Base-by-base conservation (phyloP, 2,329 filamentous ascomycete species). In the Raffaelea deltoideospora region DNA sequence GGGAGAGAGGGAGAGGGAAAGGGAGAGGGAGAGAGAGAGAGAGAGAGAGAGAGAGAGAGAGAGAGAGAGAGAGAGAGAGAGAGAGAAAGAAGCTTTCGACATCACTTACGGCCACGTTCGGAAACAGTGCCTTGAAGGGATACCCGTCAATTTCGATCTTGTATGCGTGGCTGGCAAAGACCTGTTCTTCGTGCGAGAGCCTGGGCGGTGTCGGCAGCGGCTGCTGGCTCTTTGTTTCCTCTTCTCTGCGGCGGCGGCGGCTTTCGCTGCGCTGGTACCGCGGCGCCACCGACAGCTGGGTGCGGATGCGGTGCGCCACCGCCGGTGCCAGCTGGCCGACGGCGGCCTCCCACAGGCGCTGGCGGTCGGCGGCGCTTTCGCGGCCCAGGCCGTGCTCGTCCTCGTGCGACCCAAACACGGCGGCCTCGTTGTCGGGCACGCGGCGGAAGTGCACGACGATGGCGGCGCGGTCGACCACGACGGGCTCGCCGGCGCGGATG, bases 161-260 rank as follows among this genome's bases (percentile, higher is more conserved):
- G 30, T 58, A 53, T 3, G 52, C 45, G 37, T 59, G 58, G 3
- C 41, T 43, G 14, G 32, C 45, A 40, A 60, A 39, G 8, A 58
- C 39, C 30, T 58, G 53, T 44, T 60, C 56, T 26, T 56, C 45
- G 21, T 46, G 47, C 7, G 43, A 53, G 41, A 41, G 22, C 22
- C 9, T 27, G 17, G 21, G 33, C n/a, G n/a, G n/a, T n/a, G n/a
- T n/a, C 15, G 29, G 32, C 26, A 3, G 10, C n/a, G 2, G 23
- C 4, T 13, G 11, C 33, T 17, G 15, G 6, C 9, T n/a, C 13
- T 7, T 5, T 3, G 23, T 13, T 5, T 23, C 18, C 3, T 28
- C 31, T 3, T 17, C 11, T 11, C 2, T 19, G 6, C 18, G 11
- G 28, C 14, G 15, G 28, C 15, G 5, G 18, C 28, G n/a, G 26